Evolutionary conservation across 805 yeast genomes (phyloP), one percentile per base, ranked within the genome.

Genomic region (Candida xiaguanensis): DNA sequence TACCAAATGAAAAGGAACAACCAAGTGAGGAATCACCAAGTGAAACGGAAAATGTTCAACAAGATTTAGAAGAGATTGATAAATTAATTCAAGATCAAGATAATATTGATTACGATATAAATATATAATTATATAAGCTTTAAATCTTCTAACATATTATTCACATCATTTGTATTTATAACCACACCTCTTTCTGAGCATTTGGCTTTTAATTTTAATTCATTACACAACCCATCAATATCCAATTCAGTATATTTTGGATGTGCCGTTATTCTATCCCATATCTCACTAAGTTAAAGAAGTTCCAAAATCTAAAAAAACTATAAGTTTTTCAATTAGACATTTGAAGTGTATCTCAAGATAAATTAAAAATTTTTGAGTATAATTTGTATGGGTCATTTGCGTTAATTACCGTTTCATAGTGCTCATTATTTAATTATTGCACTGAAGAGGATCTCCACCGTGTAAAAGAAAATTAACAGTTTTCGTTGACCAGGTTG

Each of bases 261-360:
- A 70, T 93, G 98, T 16, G 93, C 63, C 2, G 96, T 85, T 27
- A 93, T 84, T 55, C 98, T 76, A 61, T 91, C 98, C 99, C 99
- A 93, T n/a, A 91, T 83, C 50, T 89, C 96, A 0, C 95, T 78
- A n/a, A n/a, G n/a, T n/a, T n/a, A n/a, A n/a, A n/a, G n/a, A n/a
- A n/a, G n/a, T n/a, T n/a, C n/a, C n/a, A n/a, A n/a, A n/a, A n/a
- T n/a, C n/a, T n/a, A n/a, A n/a, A n/a, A n/a, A n/a, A n/a, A n/a
- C n/a, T n/a, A n/a, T n/a, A n/a, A n/a, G n/a, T n/a, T n/a, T n/a
- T n/a, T n/a, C n/a, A n/a, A n/a, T n/a, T n/a, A n/a, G n/a, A n/a
- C n/a, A n/a, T n/a, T n/a, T n/a, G n/a, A n/a, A n/a, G n/a, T n/a
- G n/a, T n/a, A n/a, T n/a, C n/a, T n/a, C n/a, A n/a, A n/a, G n/a